phyloP scores from a whole-genome alignment of 441 rosid genomes.

The Erysimum cheiri region DNA sequence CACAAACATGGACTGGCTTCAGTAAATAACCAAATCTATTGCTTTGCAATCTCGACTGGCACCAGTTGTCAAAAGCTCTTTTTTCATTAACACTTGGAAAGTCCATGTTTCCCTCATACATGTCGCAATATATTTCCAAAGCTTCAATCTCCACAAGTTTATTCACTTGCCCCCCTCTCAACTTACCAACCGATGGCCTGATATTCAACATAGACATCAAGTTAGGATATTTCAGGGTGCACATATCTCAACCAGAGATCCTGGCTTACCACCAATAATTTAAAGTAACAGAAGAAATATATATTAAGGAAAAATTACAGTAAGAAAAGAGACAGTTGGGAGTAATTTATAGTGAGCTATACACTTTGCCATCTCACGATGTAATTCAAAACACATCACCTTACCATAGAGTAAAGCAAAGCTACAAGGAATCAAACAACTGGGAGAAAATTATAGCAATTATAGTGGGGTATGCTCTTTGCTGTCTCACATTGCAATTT shows the following conservation, averaged over 20 bases:
- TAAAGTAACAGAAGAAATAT: conserved; percentile 17
- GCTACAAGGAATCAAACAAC: neutral
- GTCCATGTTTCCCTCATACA: conserved; percentile 51
- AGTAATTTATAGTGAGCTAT: conserved; percentile 16
- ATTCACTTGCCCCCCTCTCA: conserved; percentile 73
- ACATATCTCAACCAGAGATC: conserved; percentile 26
- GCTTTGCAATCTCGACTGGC: conserved; percentile 53
- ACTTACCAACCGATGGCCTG: conserved; percentile 55
- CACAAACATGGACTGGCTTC: conserved; percentile 63
- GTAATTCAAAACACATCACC: conserved; percentile 9
- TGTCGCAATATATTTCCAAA: conserved; percentile 78
- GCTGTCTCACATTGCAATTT: conserved; percentile 23
- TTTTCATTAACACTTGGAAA: conserved; percentile 45
- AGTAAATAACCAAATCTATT: conserved; percentile 58
- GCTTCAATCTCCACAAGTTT: conserved; percentile 73
- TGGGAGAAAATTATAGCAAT: neutral
- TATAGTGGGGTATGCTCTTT: conserved; percentile 1
- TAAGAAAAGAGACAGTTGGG: conserved; percentile 14
- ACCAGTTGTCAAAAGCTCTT: conserved; percentile 50
- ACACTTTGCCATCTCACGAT: conserved; percentile 15
- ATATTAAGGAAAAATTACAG: conserved; percentile 13
- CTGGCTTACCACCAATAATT: conserved; percentile 2
- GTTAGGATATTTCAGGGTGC: conserved; percentile 29
- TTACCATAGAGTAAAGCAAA: conserved; percentile 12
- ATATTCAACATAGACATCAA: conserved; percentile 32